Evolutionary conservation across 2,329 filamentous ascomycete genomes (phyloP).

Genomic region (Phaeomoniella chlamydospora): DNA sequence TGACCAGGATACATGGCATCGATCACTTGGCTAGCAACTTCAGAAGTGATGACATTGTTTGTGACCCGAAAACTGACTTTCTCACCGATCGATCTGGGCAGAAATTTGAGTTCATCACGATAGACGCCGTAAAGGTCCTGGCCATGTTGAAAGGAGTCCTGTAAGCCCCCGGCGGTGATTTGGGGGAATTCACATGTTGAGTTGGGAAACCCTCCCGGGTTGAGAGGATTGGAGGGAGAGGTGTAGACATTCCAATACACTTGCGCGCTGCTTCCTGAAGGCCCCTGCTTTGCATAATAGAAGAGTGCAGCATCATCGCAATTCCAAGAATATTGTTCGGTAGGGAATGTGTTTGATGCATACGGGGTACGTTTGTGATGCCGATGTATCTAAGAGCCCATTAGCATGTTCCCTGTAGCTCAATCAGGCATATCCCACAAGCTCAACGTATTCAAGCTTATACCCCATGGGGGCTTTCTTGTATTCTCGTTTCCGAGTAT

Average conservation of each 20-base stretch:
- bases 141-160: slow-evolving; percentile 64
- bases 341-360: slow-evolving; percentile 59
- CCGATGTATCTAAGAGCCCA: slow-evolving; percentile 48
- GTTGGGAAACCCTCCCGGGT: slow-evolving; percentile 45
- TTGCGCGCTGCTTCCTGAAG: slow-evolving; percentile 30
- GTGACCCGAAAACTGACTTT: slow-evolving; percentile 57
- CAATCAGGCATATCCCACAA: slow-evolving; percentile 35
- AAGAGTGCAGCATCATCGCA: slow-evolving; percentile 58
- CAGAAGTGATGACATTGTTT: slow-evolving; percentile 68
- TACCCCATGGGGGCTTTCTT: slow-evolving; percentile 38
- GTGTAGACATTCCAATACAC: slow-evolving; percentile 54
- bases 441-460: slow-evolving; percentile 58
- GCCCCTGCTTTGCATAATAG: slow-evolving; percentile 47
- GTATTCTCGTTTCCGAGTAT: slow-evolving; percentile 57
- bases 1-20: slow-evolving; percentile 48
- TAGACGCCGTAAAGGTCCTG: slow-evolving; percentile 67
- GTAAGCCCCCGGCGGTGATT: slow-evolving; percentile 56
- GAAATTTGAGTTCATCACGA: slow-evolving; percentile 50
- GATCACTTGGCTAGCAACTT: slow-evolving; percentile 64
- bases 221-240: slow-evolving; percentile 51
- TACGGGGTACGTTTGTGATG: slow-evolving; percentile 81
- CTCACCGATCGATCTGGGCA: slow-evolving; percentile 37
- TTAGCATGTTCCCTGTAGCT: not conserved
- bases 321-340: slow-evolving; percentile 58
- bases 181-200: slow-evolving; percentile 72